These are phyloP conservation scores for Punica granatum DNA, from an alignment of 345 rosid species.

Conservation along the genomic window DNA sequence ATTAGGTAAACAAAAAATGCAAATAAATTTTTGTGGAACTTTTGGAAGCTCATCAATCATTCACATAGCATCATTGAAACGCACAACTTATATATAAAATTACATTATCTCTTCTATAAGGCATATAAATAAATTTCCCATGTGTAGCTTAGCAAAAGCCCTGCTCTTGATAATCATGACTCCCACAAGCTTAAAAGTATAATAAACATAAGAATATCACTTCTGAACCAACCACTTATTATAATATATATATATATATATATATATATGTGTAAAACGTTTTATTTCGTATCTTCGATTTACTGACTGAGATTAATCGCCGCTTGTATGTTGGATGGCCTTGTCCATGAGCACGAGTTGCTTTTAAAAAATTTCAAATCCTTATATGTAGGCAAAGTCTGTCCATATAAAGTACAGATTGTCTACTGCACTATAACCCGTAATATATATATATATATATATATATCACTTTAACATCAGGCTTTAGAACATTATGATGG, in stretches of 20 bases:
- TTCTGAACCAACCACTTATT: background rate
- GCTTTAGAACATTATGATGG: constrained; percentile 21
- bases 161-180: constrained; percentile 40
- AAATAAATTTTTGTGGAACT: background rate
- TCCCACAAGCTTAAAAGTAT: constrained; percentile 21
- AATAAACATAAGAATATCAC: background rate
- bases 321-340: too few relatives aligned
- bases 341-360: too few relatives aligned
- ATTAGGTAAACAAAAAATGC: too few relatives aligned
- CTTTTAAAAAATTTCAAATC: too few relatives aligned
- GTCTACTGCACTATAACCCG: too few relatives aligned
- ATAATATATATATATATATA: too few relatives aligned
- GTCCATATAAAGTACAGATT: too few relatives aligned
- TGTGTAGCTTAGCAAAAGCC: constrained; percentile 5
- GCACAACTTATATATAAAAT: background rate
- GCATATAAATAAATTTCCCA: constrained; percentile 8
- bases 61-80: background rate
- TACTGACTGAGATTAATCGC: too few relatives aligned
- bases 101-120: background rate
- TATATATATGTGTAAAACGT: too few relatives aligned
- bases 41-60: background rate
- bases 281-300: too few relatives aligned
- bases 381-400: too few relatives aligned
- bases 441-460: too few relatives aligned
- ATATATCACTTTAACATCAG: background rate